A percentile compares a stretch with the other conserved stretches of the same genome.
phyloP scores from a whole-genome alignment of 495 filamentous ascomycete species.

The Xylaria curta region DNA sequence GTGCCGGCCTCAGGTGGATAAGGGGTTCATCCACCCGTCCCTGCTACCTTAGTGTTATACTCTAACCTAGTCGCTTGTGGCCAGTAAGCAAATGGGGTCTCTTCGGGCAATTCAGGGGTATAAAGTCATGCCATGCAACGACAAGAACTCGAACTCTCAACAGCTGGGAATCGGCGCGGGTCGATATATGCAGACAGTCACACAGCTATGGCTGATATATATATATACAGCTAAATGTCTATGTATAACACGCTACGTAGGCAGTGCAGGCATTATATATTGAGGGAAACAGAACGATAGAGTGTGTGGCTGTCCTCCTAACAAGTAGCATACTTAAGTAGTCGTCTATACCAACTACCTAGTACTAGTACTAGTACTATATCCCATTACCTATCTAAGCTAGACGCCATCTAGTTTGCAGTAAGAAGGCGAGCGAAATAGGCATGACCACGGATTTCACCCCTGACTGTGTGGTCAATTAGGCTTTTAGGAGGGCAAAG shows the following conservation, averaged over 20 bases:
- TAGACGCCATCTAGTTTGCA: background rate
- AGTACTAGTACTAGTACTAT: background rate
- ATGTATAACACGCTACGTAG: background rate
- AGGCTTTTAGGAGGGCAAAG: constrained; percentile 9
- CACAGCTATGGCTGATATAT: background rate
- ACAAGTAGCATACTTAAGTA: too few relatives aligned
- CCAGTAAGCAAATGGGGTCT: constrained; percentile 6
- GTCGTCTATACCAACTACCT: too few relatives aligned
- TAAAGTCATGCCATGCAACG: background rate
- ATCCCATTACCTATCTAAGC: background rate
- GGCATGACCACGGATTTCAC: constrained; percentile 9
- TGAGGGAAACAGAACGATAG: background rate
- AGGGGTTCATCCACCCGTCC: constrained; percentile 14
- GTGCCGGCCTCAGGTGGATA: constrained; percentile 8
- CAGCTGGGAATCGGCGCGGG: background rate
- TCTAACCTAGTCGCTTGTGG: too few relatives aligned
- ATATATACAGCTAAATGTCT: background rate
- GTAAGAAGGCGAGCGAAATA: background rate
- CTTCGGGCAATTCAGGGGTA: constrained; percentile 17
- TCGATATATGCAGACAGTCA: background rate
- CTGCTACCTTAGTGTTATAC: background rate
- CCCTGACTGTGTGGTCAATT: constrained; percentile 5
- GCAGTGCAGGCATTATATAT: background rate
- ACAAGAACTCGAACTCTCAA: background rate
- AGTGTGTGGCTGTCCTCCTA: background rate